Evolutionary conservation across 306 rosid species (phyloP).

Genomic region (Boehmeria nivea): DNA sequence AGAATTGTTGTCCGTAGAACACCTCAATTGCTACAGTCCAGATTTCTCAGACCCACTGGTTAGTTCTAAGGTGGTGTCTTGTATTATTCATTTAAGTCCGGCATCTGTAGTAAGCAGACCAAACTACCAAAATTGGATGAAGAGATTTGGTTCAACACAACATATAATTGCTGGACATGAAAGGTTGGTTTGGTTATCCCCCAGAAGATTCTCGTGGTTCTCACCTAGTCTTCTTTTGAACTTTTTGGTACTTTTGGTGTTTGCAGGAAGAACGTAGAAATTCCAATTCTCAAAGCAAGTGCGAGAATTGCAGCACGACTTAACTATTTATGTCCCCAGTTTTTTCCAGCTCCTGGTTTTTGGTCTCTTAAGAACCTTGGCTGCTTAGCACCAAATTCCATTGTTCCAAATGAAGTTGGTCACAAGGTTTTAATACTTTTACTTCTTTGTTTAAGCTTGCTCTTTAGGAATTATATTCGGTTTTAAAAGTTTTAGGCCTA

Average conservation of each 20-base stretch:
- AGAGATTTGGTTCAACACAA: conserved; percentile 63
- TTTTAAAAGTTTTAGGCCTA: neutral
- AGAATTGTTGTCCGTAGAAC: conserved; percentile 47
- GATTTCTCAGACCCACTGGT: conserved; percentile 38
- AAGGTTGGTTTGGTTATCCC: conserved; percentile 32
- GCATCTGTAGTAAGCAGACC: conserved; percentile 47
- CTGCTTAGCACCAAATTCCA: conserved; percentile 30
- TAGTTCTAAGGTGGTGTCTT: conserved; percentile 48
- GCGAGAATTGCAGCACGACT: conserved; percentile 78
- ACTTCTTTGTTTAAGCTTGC: conserved; percentile 9
- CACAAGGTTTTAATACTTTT: conserved; percentile 21
- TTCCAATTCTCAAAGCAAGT: conserved; percentile 83
- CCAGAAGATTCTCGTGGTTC: neutral
- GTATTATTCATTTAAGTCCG: conserved; percentile 83
- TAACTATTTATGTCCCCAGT: conserved; percentile 80
- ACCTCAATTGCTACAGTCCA: conserved; percentile 47
- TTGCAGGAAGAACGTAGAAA: conserved; percentile 69
- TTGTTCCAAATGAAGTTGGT: conserved; percentile 76
- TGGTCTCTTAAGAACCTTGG: conserved; percentile 49
- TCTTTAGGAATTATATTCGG: neutral
- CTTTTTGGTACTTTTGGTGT: conserved; percentile 16
- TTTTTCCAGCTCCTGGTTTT: conserved; percentile 89
- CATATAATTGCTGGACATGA: conserved; percentile 93
- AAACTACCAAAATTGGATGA: conserved; percentile 81
- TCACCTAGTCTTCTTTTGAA: conserved; percentile 10